phyloP scores from a whole-genome alignment of 148 eudicot genomes.

The Nyssa sinensis region DNA sequence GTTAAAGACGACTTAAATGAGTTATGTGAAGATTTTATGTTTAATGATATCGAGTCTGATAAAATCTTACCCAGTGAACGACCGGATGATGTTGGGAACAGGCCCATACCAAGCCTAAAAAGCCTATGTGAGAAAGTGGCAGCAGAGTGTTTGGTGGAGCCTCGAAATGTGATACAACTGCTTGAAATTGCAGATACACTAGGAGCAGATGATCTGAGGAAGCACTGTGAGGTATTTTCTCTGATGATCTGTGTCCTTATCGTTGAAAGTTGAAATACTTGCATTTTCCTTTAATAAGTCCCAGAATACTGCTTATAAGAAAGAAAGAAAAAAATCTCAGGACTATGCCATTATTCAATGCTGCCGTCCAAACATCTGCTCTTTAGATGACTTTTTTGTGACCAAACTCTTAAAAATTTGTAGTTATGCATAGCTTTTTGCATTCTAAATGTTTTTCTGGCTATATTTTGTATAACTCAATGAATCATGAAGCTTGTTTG shows the following conservation, averaged over 20 bases:
- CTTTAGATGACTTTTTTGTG: background rate
- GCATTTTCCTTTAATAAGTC: background rate
- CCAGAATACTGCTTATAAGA: too few relatives aligned
- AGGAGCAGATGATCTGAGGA: constrained; percentile 81
- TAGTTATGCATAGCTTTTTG: background rate
- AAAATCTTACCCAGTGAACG: constrained; percentile 15
- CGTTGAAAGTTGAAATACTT: background rate
- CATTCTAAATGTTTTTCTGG: background rate
- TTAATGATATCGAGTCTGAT: constrained; percentile 48
- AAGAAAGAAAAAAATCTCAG: too few relatives aligned
- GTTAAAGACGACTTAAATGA: constrained; percentile 46
- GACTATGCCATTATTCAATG: constrained; percentile 1
- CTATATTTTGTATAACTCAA: background rate
- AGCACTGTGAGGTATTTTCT: constrained; percentile 73
- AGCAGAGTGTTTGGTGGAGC: constrained; percentile 78
- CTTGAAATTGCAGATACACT: constrained; percentile 92
- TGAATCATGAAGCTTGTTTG: too few relatives aligned
- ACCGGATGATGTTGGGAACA: constrained; percentile 31
- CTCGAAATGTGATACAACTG: constrained; percentile 76
- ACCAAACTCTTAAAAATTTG: background rate
- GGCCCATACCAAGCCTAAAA: constrained; percentile 66
- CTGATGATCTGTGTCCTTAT: background rate
- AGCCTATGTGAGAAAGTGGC: constrained; percentile 92
- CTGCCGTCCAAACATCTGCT: background rate
- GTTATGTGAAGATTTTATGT: constrained; percentile 71